Evolutionary conservation across 306 rosid genomes (phyloP).

Genomic region (Casuarina equisetifolia): DNA sequence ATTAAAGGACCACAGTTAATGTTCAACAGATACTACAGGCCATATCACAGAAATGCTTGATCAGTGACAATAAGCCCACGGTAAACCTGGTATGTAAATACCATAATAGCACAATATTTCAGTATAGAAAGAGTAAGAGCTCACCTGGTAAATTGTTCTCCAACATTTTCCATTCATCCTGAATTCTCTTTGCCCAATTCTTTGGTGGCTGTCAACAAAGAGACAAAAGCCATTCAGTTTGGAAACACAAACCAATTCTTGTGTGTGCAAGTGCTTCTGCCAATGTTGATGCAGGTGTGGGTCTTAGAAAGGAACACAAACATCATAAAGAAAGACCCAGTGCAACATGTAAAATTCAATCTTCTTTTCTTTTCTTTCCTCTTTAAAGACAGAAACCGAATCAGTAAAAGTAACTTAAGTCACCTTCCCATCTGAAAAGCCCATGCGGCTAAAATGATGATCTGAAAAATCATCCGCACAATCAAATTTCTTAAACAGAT

Average conservation of each 20-base stretch:
- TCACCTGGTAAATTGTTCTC: conserved; percentile 75
- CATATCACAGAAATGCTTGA: neutral
- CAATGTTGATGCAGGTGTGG: neutral
- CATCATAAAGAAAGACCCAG: neutral
- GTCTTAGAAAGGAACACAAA: neutral
- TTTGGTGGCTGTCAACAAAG: conserved; percentile 45
- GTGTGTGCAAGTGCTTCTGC: neutral
- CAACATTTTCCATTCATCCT: conserved; percentile 81
- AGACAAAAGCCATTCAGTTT: conserved; percentile 2
- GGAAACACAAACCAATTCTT: neutral
- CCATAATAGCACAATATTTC: neutral
- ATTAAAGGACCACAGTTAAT: neutral
- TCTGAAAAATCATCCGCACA: conserved; percentile 54
- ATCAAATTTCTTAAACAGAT: conserved; percentile 63
- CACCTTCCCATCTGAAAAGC: conserved; percentile 47
- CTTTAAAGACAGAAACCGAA: neutral
- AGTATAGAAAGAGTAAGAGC: neutral
- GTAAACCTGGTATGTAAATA: neutral
- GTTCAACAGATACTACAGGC: neutral
- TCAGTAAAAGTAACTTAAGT: conserved; percentile 9
- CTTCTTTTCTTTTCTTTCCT: neutral
- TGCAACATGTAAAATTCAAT: neutral
- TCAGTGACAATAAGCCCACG: neutral
- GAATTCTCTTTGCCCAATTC: conserved; percentile 77
- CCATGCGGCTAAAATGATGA: conserved; percentile 51